Base-by-base conservation (phyloP, 2,329 filamentous ascomycete species). In the Arthroderma sp. region DNA sequence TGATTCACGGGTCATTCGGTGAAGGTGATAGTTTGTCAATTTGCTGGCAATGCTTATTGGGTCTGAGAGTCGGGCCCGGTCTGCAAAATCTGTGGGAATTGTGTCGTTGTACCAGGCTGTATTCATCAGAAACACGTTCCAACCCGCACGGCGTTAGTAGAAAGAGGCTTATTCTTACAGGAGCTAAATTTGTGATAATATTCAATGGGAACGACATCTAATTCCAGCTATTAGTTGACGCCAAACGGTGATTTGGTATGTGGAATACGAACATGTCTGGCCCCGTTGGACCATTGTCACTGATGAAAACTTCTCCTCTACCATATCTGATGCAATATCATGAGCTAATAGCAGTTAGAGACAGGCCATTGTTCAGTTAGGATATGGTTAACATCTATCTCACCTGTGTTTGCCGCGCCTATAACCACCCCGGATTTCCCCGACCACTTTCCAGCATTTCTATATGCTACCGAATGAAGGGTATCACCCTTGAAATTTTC, bases 321-420 rank as follows among this genome's bases (percentile, higher is more conserved):
- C 58, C 60, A 70, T 71, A 53, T 72, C 68, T 52, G 70, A 63
- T 2, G 68, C 66, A 27, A 72, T 62, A 51, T 72, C 69, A 54
- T 72, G 68, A 1, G 49, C 54, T 54, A 40, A 15, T 10, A 34
- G 33, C 15, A 3, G 15, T 22, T 22, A 22, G 15, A 22, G 15
- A 22, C 15, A 22, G 15, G 15, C 15, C 15, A 22, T 22, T 22
- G 15, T 22, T 22, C 15, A 22, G 15, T 22, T 22, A 22, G 15
- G 15, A 22, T 22, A 22, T 22, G 15, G 15, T 22, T 22, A 22
- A 22, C 15, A 22, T 22, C 2, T 22, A 22, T 22, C 15, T 22
- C 11, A 40, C 63, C 68, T 0, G 68, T 70, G 50, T 72, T 72
- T 42, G 65, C 71, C 11, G 63, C 65, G 28, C 70, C 69, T 10